These are phyloP conservation scores for Aegilops longissima DNA, from an alignment of 176 grass and related monocot species.

Conservation along the genomic window DNA sequence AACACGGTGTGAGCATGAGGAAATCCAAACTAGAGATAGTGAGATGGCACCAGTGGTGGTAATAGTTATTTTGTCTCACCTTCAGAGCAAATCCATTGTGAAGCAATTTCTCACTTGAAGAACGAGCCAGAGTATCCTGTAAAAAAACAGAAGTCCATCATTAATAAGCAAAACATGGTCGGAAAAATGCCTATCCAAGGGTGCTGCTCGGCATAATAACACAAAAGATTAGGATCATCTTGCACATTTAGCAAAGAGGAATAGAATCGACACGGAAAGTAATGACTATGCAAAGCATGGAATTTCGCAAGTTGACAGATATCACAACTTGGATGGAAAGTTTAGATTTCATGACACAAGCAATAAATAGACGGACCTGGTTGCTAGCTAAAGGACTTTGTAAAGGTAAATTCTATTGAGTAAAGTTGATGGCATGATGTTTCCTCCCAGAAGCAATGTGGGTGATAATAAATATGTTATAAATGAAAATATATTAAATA, in stretches of 20 bases:
- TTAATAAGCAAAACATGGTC: not conserved
- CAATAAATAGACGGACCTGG: not conserved
- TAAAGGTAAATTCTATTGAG: no score
- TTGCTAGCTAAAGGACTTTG: slow-evolving; percentile 6
- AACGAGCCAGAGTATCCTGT: slow-evolving; percentile 38
- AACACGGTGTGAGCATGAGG: slow-evolving; percentile 32
- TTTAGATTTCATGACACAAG: not conserved
- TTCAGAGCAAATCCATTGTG: slow-evolving; percentile 77
- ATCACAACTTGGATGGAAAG: not conserved
- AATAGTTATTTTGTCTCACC: slow-evolving; percentile 45
- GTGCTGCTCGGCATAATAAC: not conserved
- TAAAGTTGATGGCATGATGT: not conserved
- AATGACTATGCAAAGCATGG: slow-evolving; percentile 1
- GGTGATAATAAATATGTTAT: not conserved
- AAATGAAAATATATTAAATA: not conserved
- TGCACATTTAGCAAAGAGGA: not conserved
- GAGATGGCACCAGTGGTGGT: slow-evolving; percentile 11
- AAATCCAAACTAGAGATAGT: slow-evolving; percentile 14
- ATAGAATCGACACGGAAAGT: not conserved
- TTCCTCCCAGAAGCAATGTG: slow-evolving; percentile 13
- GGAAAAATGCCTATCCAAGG: not conserved
- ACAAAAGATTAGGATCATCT: not conserved
- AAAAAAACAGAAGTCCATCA: not conserved
- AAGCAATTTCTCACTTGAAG: slow-evolving; percentile 71
- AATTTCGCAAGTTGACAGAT: not conserved